Conservation (phyloP, 805 yeast species). For the Candida berthetii region DNA sequence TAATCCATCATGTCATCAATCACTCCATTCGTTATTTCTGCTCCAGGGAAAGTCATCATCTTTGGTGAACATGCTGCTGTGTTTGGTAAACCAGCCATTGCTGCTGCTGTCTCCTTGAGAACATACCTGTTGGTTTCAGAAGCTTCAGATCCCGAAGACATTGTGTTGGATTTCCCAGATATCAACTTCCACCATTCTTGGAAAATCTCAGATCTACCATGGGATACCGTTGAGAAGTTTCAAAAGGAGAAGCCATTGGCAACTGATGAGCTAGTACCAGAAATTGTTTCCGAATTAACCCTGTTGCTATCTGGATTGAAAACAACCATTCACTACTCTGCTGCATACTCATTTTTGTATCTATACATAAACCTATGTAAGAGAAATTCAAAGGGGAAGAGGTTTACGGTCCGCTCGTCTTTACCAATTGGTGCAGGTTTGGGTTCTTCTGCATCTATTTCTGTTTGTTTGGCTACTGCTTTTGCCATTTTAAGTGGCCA, state of each 20-base stretch:
- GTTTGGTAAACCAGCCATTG: constrained; percentile 88
- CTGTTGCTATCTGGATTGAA: constrained; percentile 37
- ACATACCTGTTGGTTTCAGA: constrained; percentile 68
- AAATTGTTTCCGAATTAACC: constrained; percentile 43
- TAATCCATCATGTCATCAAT: too few relatives aligned
- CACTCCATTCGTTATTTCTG: constrained; percentile 68
- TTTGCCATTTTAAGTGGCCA: constrained; percentile 56
- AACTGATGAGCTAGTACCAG: constrained; percentile 54
- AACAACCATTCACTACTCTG: constrained; percentile 59
- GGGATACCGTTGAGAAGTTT: constrained; percentile 31
- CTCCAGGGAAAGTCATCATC: constrained; percentile 94
- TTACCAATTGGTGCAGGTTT: constrained; percentile 96
- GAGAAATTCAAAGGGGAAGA: constrained; percentile 39
- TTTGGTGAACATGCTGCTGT: constrained; percentile 98
- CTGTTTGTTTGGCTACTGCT: constrained; percentile 80
- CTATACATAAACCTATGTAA: constrained; percentile 56
- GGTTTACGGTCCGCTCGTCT: constrained; percentile 70
- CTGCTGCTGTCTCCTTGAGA: constrained; percentile 86
- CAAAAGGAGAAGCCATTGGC: constrained; percentile 20
- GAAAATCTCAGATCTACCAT: constrained; percentile 57
- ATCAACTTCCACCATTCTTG: constrained; percentile 62
- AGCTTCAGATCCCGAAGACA: constrained; percentile 28
- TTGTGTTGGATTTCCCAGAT: constrained; percentile 79
- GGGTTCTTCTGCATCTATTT: constrained; percentile 88
- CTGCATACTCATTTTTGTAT: constrained; percentile 82